Conservation (phyloP, 352 stramenopile species). For the Phytophthora tubulina region DNA sequence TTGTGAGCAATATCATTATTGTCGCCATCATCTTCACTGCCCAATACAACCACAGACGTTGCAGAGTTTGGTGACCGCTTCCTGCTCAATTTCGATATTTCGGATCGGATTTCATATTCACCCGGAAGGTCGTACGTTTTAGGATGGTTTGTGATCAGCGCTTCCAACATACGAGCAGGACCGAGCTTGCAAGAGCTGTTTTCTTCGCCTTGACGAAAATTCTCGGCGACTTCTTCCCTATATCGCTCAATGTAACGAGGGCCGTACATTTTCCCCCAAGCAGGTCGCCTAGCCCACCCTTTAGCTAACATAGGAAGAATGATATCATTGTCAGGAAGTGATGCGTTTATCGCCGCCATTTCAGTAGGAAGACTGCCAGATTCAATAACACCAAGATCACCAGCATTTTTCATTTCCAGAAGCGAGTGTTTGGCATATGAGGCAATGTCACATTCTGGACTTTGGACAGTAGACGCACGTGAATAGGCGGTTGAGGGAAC, state of each 20-base stretch:
- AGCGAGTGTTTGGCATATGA: constrained; percentile 14
- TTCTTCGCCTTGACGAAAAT: constrained; percentile 2
- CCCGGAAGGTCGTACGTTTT: constrained; percentile 14
- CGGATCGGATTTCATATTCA: constrained; percentile 21
- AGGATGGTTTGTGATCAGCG: constrained; percentile 7
- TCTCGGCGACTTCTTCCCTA: constrained; percentile 9
- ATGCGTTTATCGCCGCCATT: background rate
- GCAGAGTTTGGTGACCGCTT: background rate
- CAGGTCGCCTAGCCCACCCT: constrained; percentile 11
- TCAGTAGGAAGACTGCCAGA: constrained; percentile 4
- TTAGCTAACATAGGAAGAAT: constrained; percentile 1
- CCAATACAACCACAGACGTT: background rate
- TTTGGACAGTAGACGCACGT: background rate
- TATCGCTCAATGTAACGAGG: constrained; percentile 18
- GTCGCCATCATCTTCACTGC: background rate
- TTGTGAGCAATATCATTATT: background rate
- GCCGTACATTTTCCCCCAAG: constrained; percentile 6
- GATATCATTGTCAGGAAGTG: background rate
- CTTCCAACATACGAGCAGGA: constrained; percentile 15
- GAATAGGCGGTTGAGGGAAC: background rate
- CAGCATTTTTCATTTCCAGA: constrained; percentile 13
- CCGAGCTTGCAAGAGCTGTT: constrained; percentile 17
- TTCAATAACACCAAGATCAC: constrained; percentile 12
- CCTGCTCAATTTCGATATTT: constrained; percentile 16
- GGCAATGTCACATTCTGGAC: constrained; percentile 6